These are phyloP conservation scores for Vitis hybrid DNA, from an alignment of 177 flowering plant species.

Conservation along the genomic window DNA sequence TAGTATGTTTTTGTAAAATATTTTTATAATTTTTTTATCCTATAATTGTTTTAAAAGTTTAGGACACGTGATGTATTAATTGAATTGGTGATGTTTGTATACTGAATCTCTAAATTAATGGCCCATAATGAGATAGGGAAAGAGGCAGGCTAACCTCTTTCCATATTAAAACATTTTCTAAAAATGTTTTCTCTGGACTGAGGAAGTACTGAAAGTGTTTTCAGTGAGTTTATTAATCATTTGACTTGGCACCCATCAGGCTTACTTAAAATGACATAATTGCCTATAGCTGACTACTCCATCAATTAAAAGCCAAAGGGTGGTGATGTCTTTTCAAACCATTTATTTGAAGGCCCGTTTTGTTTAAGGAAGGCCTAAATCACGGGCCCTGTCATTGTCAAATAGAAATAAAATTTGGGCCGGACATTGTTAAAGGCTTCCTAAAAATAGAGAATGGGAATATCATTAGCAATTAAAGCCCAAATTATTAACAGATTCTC, in stretches of 20 bases:
- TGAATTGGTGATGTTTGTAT: too few relatives aligned
- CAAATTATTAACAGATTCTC: conserved; percentile 3
- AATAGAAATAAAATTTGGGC: background rate
- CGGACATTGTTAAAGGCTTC: background rate
- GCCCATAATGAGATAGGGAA: too few relatives aligned
- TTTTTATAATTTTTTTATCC: too few relatives aligned
- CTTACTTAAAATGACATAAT: background rate
- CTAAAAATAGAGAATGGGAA: conserved; percentile 6
- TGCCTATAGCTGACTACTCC: background rate
- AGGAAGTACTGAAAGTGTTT: background rate
- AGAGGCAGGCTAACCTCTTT: background rate
- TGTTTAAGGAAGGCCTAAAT: background rate
- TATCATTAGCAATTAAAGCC: conserved; percentile 16
- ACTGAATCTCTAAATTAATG: too few relatives aligned
- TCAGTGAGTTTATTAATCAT: too few relatives aligned
- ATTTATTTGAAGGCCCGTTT: background rate
- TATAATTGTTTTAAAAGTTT: too few relatives aligned
- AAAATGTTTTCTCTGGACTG: background rate
- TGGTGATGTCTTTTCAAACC: background rate
- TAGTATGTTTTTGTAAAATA: too few relatives aligned
- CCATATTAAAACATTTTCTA: background rate
- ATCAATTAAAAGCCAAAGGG: background rate
- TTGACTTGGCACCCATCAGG: too few relatives aligned
- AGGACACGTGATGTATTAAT: too few relatives aligned
- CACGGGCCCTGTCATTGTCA: background rate